Conservation (phyloP, 805 yeast species). For the Tetrapisispora nanseiensis region DNA sequence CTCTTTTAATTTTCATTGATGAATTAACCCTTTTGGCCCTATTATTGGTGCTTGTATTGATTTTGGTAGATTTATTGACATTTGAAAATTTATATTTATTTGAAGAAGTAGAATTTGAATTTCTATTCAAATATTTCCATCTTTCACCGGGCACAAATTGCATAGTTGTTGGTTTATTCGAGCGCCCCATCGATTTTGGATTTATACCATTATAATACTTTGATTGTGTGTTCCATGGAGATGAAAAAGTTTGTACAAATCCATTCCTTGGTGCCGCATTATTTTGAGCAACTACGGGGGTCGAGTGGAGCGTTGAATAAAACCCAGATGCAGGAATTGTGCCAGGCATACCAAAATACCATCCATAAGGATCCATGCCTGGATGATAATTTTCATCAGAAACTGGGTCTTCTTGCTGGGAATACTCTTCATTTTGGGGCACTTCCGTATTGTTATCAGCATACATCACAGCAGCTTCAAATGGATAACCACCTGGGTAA, state of each 20-base stretch:
- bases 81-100: slow-evolving; percentile 1
- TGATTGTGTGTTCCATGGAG: slow-evolving; percentile 4
- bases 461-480: slow-evolving; percentile 5
- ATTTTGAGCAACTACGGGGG: not conserved
- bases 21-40: not conserved
- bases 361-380: slow-evolving; percentile 9
- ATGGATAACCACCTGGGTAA: slow-evolving; percentile 5
- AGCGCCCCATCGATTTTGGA: slow-evolving; percentile 6
- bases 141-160: slow-evolving; percentile 2
- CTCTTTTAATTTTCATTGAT: not conserved
- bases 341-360: slow-evolving; percentile 11
- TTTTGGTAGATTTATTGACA: not conserved
- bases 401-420: slow-evolving; percentile 5
- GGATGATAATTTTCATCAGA: slow-evolving; percentile 13
- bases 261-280: not conserved
- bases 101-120: not conserved
- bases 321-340: slow-evolving; percentile 9
- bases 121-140: slow-evolving; percentile 1
- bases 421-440: slow-evolving; percentile 12
- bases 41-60: not conserved
- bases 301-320: not conserved
- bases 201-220: slow-evolving; percentile 9
- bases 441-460: not conserved
- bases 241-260: not conserved
- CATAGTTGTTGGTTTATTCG: slow-evolving; percentile 4